Percentiles rank a stretch among this genome's conserved stretches.
phyloP scores from a whole-genome alignment of 768 basidiomycete species.

The Suillus subluteus region DNA sequence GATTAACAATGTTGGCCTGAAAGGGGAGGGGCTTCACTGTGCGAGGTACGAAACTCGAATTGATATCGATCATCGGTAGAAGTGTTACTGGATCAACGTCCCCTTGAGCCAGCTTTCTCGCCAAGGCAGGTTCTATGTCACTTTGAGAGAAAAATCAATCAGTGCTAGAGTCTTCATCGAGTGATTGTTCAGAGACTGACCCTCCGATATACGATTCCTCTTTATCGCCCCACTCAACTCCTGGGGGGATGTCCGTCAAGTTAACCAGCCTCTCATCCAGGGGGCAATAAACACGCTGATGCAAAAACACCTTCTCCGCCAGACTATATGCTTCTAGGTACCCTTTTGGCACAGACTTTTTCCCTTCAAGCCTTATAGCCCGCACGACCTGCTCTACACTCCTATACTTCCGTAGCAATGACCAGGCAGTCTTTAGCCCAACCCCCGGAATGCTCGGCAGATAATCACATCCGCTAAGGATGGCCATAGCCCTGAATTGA shows the following conservation, averaged over 20 bases:
- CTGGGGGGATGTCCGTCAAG: slow-evolving; percentile 61
- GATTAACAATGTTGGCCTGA: slow-evolving; percentile 30
- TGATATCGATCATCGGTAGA: slow-evolving; percentile 77
- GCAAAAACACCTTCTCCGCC: slow-evolving; percentile 90
- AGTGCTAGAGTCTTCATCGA: neutral
- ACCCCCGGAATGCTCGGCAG: slow-evolving; percentile 88
- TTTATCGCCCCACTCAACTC: slow-evolving; percentile 55
- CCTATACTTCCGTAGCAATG: slow-evolving; percentile 80
- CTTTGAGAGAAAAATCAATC: slow-evolving; percentile 40
- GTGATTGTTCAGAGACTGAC: slow-evolving; percentile 41
- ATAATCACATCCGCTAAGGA: slow-evolving; percentile 92
- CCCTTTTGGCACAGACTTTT: slow-evolving; percentile 73
- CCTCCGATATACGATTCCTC: slow-evolving; percentile 74
- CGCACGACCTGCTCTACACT: slow-evolving; percentile 84
- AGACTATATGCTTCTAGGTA: slow-evolving; percentile 77
- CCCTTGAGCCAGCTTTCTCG: slow-evolving; percentile 68
- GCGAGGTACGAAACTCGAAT: slow-evolving; percentile 63
- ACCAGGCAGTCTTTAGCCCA: slow-evolving; percentile 92
- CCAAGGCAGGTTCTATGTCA: slow-evolving; percentile 63
- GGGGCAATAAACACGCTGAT: slow-evolving; percentile 93
- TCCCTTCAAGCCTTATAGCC: slow-evolving; percentile 78
- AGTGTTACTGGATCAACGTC: slow-evolving; percentile 71
- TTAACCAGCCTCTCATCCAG: slow-evolving; percentile 63
- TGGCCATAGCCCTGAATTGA: slow-evolving; percentile 93
- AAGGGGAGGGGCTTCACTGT: slow-evolving; percentile 47